Percentiles rank a stretch among this genome's conserved stretches.
Evolutionary conservation across 2,329 filamentous ascomycete species (phyloP).

Genomic region (Sporothrix humicola): DNA sequence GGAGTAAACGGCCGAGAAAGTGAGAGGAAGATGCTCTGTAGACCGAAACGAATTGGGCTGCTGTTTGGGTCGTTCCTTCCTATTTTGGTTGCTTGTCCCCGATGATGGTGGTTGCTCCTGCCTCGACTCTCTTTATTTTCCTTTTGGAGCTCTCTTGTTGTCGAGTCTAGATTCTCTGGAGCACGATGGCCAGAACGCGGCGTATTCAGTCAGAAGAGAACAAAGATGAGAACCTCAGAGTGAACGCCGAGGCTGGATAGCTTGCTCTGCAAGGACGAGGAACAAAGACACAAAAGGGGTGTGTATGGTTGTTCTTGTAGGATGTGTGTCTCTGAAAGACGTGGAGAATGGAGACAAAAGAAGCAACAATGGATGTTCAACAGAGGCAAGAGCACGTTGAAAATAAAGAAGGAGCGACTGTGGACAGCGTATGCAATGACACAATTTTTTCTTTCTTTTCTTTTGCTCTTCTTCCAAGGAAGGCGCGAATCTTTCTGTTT

Average conservation of each 20-base stretch:
- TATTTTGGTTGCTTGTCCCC: not conserved
- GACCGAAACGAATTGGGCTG: not conserved
- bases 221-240: not conserved
- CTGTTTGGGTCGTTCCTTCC: not conserved
- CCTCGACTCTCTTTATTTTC: not conserved
- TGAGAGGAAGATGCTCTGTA: not conserved
- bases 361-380: not conserved
- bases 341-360: not conserved
- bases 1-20: not conserved
- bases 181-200: not conserved
- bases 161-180: not conserved
- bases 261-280: not conserved
- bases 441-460: not conserved
- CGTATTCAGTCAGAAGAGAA: not conserved
- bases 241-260: not conserved
- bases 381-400: not conserved
- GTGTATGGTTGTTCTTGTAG: not conserved
- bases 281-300: constrained; percentile 16
- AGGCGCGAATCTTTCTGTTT: not conserved
- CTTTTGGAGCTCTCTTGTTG: not conserved
- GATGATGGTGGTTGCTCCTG: too few species aligned
- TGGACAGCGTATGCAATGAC: not conserved
- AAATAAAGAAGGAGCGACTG: constrained; percentile 16
- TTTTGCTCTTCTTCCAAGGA: not conserved
- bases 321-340: constrained; percentile 1